These are phyloP conservation scores for Wallacemonas sp. DNA, from an alignment of 208 protist genomes.

Conservation along the genomic window DNA sequence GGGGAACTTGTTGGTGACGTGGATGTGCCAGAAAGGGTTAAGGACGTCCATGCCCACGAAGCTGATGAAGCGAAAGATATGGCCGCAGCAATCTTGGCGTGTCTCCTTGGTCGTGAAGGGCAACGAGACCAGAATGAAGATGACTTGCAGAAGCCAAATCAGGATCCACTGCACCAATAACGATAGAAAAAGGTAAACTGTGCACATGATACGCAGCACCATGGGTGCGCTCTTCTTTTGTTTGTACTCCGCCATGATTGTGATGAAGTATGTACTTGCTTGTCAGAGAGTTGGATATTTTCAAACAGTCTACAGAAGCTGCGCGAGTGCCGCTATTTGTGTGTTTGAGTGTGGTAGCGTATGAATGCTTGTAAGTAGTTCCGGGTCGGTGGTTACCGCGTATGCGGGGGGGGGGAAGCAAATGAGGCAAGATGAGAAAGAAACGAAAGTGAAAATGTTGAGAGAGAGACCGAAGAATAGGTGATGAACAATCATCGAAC, in stretches of 20 bases:
- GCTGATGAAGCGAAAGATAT: constrained; percentile 72
- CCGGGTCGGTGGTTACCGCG: too few relatives aligned
- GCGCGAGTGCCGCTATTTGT: too few relatives aligned
- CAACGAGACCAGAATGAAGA: constrained; percentile 61
- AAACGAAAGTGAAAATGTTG: neutral
- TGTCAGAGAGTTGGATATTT: neutral
- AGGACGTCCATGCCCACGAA: constrained; percentile 60
- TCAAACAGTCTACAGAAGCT: too few relatives aligned
- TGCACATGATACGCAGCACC: constrained; percentile 45
- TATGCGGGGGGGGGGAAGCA: neutral
- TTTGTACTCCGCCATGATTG: constrained; percentile 8
- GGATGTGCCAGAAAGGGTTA: constrained; percentile 83
- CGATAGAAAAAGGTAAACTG: constrained; percentile 52
- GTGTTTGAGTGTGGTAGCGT: too few relatives aligned
- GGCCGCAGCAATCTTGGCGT: constrained; percentile 69
- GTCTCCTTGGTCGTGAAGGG: constrained; percentile 57
- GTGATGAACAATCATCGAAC: too few relatives aligned
- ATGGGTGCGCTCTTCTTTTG: constrained; percentile 17
- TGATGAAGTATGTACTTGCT: neutral
- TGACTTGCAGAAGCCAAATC: constrained; percentile 59
- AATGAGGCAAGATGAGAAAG: neutral
- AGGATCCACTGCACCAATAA: constrained; percentile 61
- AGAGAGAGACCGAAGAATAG: too few relatives aligned
- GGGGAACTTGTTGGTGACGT: constrained; percentile 71
- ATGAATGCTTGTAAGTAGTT: too few relatives aligned